A percentile compares a stretch with the other conserved stretches of the same genome.
Evolutionary conservation across 2,329 filamentous ascomycete species (phyloP).

Genomic region (Ceratocystis lukuohia): DNA sequence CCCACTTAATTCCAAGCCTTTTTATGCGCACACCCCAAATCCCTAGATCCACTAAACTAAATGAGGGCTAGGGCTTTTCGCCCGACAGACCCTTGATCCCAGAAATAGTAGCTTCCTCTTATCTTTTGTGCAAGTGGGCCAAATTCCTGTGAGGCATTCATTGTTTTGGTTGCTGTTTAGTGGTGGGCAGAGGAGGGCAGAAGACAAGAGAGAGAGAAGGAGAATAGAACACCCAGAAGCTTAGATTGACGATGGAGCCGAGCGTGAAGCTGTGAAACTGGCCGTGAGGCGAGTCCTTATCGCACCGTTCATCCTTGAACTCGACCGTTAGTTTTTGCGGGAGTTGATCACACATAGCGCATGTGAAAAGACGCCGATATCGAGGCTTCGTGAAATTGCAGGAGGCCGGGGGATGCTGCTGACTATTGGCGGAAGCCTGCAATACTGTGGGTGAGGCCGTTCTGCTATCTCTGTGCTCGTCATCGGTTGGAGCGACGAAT

Average conservation of each 20-base stretch:
- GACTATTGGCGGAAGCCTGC: background rate
- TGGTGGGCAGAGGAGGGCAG: background rate
- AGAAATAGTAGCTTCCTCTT: constrained; percentile 8
- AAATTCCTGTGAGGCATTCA: background rate
- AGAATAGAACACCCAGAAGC: background rate
- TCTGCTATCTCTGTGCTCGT: background rate
- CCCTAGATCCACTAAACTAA: background rate
- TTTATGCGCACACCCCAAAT: background rate
- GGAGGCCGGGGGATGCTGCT: background rate
- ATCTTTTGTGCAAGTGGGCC: background rate
- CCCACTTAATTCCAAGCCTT: background rate
- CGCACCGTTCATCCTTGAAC: constrained; percentile 3
- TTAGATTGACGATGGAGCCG: background rate
- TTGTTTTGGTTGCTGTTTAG: background rate
- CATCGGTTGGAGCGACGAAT: background rate
- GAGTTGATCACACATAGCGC: background rate
- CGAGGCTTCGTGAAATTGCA: background rate
- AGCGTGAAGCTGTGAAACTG: background rate
- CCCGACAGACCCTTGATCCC: background rate
- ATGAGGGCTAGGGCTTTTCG: background rate
- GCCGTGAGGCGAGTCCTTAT: background rate
- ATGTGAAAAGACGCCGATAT: background rate
- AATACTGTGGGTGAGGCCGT: background rate
- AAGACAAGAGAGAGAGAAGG: too few species aligned
- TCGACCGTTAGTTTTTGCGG: constrained; percentile 2